Conservation (phyloP, 768 basidiomycete genomes). For the Chalciporus chontae region DNA sequence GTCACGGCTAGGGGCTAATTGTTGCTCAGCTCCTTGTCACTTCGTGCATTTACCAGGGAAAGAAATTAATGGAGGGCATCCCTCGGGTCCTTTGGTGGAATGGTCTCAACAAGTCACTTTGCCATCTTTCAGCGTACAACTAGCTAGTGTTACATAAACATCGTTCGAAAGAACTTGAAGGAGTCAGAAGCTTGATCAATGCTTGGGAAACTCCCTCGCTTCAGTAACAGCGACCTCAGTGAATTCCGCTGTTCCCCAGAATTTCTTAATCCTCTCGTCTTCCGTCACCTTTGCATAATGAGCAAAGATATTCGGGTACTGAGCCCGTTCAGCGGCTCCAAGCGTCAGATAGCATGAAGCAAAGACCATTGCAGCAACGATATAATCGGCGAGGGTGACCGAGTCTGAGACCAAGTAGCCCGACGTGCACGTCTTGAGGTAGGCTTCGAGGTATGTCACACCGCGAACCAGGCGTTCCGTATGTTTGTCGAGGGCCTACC, state of each 20-base stretch:
- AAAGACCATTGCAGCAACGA: conserved; percentile 5
- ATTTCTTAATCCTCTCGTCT: conserved; percentile 10
- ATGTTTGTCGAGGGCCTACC: conserved; percentile 1
- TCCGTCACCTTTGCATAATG: conserved; percentile 17
- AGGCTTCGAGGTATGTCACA: conserved; percentile 11
- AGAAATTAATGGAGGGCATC: too few relatives aligned
- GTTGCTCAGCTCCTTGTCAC: too few relatives aligned
- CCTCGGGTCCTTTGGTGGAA: too few relatives aligned
- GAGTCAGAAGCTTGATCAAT: too few relatives aligned
- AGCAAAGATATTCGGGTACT: conserved; percentile 10
- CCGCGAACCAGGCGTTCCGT: conserved; percentile 5
- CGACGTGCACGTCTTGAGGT: conserved; percentile 9
- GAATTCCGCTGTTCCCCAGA: conserved; percentile 9
- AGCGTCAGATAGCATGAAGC: not conserved
- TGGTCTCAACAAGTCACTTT: too few relatives aligned
- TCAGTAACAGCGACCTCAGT: conserved; percentile 2
- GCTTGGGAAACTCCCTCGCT: too few relatives aligned
- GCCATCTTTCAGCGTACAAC: too few relatives aligned
- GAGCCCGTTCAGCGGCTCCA: conserved; percentile 9
- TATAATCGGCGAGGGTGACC: conserved; percentile 18
- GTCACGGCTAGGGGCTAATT: too few relatives aligned
- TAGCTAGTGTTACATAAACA: too few relatives aligned
- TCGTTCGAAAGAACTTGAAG: too few relatives aligned
- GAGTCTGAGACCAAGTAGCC: conserved; percentile 14
- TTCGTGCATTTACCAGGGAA: too few relatives aligned